Conservation (phyloP, 2,329 filamentous ascomycete genomes). For the Apiospora phragmitis region DNA sequence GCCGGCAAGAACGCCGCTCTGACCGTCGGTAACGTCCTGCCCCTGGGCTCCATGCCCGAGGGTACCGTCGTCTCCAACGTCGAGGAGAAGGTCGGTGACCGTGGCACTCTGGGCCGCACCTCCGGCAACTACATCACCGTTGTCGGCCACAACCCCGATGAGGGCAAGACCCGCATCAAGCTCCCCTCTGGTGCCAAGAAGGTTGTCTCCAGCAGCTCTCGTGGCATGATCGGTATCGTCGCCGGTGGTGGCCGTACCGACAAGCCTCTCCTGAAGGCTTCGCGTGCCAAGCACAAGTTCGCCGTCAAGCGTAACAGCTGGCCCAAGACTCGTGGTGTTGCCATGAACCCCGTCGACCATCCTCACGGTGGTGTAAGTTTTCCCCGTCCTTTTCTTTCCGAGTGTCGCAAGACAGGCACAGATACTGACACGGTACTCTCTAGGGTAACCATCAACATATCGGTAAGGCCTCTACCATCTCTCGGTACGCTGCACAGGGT, state of each 20-base stretch:
- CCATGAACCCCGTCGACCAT: constrained; percentile 99
- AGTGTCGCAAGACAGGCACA: neutral
- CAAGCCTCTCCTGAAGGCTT: constrained; percentile 99
- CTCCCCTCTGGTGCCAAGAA: constrained; percentile 99
- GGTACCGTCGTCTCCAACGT: constrained; percentile 99
- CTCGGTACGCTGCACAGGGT: constrained; percentile 94
- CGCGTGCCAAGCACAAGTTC: constrained; percentile 99
- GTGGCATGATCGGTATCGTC: constrained; percentile 99
- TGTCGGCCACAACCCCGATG: constrained; percentile 95
- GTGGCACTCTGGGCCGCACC: constrained; percentile 92
- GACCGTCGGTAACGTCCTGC: constrained; percentile 96
- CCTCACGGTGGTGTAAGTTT: constrained; percentile 82
- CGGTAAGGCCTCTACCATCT: constrained; percentile 99
- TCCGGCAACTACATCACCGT: constrained; percentile 99
- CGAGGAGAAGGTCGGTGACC: constrained; percentile 98
- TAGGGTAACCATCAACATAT: constrained; percentile 99
- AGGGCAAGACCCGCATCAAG: constrained; percentile 99
- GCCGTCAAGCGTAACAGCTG: constrained; percentile 99
- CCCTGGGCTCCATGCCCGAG: constrained; percentile 91
- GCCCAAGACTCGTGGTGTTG: constrained; percentile 99
- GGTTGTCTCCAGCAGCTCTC: constrained; percentile 86
- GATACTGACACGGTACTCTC: constrained; percentile 42
- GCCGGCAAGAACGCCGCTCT: constrained; percentile 98
- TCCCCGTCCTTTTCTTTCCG: neutral
- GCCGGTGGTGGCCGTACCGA: constrained; percentile 99